Percentiles rank a stretch among this genome's conserved stretches.
Evolutionary conservation across 1,284 basidiomycete genomes (phyloP).

Genomic region (Volvariella surrecta): DNA sequence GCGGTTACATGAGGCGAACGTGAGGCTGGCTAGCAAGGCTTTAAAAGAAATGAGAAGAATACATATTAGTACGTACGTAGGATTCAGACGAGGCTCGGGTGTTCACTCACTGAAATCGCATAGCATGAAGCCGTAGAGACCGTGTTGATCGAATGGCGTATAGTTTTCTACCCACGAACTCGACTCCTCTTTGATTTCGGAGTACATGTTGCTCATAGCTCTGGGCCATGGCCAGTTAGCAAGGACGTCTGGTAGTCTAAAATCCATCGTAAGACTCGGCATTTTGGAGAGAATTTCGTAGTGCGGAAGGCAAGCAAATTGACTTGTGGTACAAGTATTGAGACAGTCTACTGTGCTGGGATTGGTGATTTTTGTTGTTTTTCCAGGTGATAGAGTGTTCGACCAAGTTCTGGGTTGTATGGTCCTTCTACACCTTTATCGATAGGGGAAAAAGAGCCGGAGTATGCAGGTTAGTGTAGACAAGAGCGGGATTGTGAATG

Average conservation of each 20-base stretch:
- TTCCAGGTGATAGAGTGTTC: too few species aligned
- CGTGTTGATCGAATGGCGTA: neutral
- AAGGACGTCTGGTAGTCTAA: neutral
- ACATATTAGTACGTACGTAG: too few species aligned
- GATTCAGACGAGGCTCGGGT: neutral
- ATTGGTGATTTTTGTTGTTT: too few species aligned
- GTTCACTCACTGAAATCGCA: neutral
- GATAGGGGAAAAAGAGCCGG: too few species aligned
- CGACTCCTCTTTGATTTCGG: neutral
- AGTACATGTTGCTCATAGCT: neutral
- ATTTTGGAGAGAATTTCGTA: neutral
- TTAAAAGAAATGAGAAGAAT: neutral
- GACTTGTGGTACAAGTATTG: neutral
- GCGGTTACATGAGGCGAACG: neutral
- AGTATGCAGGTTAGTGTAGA: too few species aligned
- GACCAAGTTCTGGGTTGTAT: too few species aligned
- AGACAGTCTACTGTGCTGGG: too few species aligned
- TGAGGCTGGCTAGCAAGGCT: constrained; percentile 1
- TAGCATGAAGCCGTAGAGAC: neutral
- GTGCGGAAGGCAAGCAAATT: too few species aligned
- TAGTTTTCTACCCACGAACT: neutral
- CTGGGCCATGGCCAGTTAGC: neutral
- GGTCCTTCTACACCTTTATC: too few species aligned
- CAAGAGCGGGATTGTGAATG: too few species aligned
- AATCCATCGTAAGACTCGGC: neutral